These are phyloP conservation scores for Trichoderma pleuroti DNA, from an alignment of 2,329 filamentous ascomycete species.

Conservation along the genomic window DNA sequence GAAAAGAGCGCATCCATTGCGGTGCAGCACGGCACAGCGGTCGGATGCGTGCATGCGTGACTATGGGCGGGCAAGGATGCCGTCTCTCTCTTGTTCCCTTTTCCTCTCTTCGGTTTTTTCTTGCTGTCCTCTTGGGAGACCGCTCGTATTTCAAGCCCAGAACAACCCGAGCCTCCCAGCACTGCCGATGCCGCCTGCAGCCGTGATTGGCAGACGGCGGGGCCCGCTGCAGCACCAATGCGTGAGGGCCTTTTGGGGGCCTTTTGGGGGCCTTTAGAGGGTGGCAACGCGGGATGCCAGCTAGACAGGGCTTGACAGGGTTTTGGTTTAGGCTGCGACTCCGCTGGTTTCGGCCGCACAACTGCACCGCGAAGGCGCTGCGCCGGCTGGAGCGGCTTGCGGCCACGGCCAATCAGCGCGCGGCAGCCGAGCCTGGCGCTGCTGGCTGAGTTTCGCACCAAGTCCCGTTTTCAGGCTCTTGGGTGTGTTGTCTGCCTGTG, in stretches of 20 bases:
- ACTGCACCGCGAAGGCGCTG: constrained; percentile 21
- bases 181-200: constrained; percentile 11
- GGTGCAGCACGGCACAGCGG: background rate
- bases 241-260: background rate
- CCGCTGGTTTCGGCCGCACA: constrained; percentile 26
- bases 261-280: background rate
- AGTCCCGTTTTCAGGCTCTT: constrained; percentile 23
- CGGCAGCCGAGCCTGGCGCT: constrained; percentile 32
- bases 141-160: constrained; percentile 17
- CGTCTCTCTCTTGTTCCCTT: background rate
- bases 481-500: no score
- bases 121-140: background rate
- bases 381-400: constrained; percentile 22
- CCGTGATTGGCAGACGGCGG: constrained; percentile 9
- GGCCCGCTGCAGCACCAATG: constrained; percentile 11
- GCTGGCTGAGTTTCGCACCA: constrained; percentile 13
- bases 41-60: background rate
- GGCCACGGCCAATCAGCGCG: constrained; percentile 34
- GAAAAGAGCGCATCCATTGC: background rate
- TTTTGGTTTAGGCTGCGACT: constrained; percentile 13
- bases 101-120: no score
- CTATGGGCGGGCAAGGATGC: background rate
- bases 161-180: background rate
- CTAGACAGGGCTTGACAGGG: constrained; percentile 17
- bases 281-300: constrained; percentile 17